These are phyloP conservation scores for Venturia carpophila DNA, from an alignment of 2,329 filamentous ascomycete species.

Conservation along the genomic window DNA sequence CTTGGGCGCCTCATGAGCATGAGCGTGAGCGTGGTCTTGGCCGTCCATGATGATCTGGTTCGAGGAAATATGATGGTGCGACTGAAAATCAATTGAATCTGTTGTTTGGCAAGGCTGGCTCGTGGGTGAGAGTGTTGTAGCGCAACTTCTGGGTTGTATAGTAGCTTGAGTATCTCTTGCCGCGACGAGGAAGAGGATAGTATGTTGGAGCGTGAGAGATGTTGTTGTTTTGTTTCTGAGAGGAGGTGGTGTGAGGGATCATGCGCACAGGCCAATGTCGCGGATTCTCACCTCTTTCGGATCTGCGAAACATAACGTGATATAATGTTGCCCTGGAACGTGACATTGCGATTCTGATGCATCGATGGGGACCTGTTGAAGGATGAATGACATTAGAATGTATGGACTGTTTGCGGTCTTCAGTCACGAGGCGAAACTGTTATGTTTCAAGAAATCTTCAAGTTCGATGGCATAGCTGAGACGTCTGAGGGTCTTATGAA, in stretches of 20 bases:
- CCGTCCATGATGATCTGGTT: not conserved
- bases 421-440: not conserved
- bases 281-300: not conserved
- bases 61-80: not conserved
- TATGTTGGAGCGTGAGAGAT: not conserved
- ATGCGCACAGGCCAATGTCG: conserved; percentile 8
- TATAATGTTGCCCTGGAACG: not conserved
- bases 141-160: not conserved
- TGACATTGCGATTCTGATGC: not conserved
- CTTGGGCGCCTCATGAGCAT: not conserved
- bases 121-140: not conserved
- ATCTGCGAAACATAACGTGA: conserved; percentile 2
- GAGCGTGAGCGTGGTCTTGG: not conserved
- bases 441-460: not conserved
- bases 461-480: not conserved
- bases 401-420: too few species aligned
- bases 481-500: too few species aligned
- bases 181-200: not conserved
- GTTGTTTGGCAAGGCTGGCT: not conserved
- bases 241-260: not conserved
- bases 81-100: not conserved
- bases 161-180: not conserved
- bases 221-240: not conserved
- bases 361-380: not conserved
- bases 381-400: not conserved